Percentiles rank a stretch among this genome's conserved stretches.
These are phyloP conservation scores for Coprinopsis cinerea DNA, from an alignment of 768 basidiomycete genomes.

Conservation along the genomic window DNA sequence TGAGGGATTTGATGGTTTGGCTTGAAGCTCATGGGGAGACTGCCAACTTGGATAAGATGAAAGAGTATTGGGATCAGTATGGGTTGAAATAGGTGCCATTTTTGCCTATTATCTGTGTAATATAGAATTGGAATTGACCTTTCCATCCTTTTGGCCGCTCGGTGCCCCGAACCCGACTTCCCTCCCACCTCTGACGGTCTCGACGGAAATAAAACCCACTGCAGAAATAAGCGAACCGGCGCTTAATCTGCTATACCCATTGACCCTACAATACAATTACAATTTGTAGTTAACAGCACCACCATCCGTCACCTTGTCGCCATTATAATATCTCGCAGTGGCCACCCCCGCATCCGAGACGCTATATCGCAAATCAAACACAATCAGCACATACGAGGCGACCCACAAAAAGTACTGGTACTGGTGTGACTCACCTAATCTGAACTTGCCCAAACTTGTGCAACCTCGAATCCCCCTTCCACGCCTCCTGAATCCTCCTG, in stretches of 20 bases:
- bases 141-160: no score
- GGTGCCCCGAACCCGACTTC: no score
- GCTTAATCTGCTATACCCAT: no score
- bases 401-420: background rate
- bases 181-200: no score
- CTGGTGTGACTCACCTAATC: background rate
- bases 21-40: slow-evolving; percentile 61
- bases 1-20: slow-evolving; percentile 84
- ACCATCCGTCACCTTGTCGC: background rate
- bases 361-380: background rate
- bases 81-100: slow-evolving; percentile 40
- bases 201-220: no score
- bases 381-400: background rate
- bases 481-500: background rate
- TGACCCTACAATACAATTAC: no score
- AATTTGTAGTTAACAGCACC: background rate
- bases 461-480: background rate
- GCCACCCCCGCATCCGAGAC: background rate
- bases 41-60: slow-evolving; percentile 66
- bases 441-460: background rate
- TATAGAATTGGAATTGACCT: no score
- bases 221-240: no score
- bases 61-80: slow-evolving; percentile 68
- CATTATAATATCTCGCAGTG: background rate
- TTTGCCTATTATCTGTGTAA: no score